Evolutionary conservation across 495 filamentous ascomycete genomes (phyloP), one percentile per base, ranked within the genome.

Genomic region (Friedmanniomyces simplex): DNA sequence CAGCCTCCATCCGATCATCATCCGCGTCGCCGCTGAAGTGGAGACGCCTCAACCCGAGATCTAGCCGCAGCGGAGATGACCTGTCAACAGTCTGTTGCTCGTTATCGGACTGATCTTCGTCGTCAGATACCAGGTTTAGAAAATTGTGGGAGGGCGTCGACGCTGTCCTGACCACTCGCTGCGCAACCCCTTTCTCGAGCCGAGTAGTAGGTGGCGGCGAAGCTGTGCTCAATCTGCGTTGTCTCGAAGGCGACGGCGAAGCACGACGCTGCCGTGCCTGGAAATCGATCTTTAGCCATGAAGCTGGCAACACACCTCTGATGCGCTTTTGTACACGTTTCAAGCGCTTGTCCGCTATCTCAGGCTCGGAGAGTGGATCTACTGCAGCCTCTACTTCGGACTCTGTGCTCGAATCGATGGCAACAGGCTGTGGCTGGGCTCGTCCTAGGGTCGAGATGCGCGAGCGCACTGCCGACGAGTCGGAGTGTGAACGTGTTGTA

Each of bases 281-380:
- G n/a, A 60, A 72, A 62, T 95, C 83, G 39, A 97, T 73, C 60
- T 86, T 81, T 45, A 94, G 76, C 85, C 86, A 95, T 2, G 91
- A 96, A 5, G 91, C 91, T 36, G 91, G 91, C 43, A 97, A 77
- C 16, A 96, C 89, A 36, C 91, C 91, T 53, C 82, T 83, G 45
- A 91, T 91, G 57, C 72, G 81, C 45, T 74, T 78, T 41, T 77
- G 71, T 16, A 74, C 63, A 51, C 64, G 66, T 58, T 67, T 63
- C 12, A 82, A 50, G 56, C 71, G 62, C 8, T 50, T 39, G 6
- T 67, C 57, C 21, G 70, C 63, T 37, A 58, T 60, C 46, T 55
- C 28, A 13, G 36, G 24, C 50, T 30, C 24, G 25, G 24, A n/a
- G 3, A 16, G 5, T 5, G 14, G 41, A 16, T n/a, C 20, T 16